Conservation (phyloP, 2,329 filamentous ascomycete species). For the Aspergillus sclerotialis region DNA sequence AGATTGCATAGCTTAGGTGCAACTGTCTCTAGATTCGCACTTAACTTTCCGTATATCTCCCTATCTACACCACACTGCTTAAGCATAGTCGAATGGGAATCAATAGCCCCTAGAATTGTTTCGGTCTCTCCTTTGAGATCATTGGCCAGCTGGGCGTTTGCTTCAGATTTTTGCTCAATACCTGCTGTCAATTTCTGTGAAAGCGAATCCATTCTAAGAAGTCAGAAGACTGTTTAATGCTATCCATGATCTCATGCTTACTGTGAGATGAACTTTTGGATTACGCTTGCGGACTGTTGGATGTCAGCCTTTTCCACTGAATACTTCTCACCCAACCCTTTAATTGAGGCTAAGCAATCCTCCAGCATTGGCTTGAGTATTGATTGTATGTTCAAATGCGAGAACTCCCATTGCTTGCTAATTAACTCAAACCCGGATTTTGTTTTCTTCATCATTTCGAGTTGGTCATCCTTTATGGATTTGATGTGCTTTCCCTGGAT, state of each 20-base stretch:
- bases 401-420: constrained; percentile 6
- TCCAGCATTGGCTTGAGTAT: constrained; percentile 10
- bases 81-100: constrained; percentile 10
- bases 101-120: constrained; percentile 11
- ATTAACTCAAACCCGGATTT: constrained; percentile 11
- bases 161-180: constrained; percentile 9
- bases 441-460: constrained; percentile 14
- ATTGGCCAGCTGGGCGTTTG: constrained; percentile 2
- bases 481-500: constrained; percentile 15
- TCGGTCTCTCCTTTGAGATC: constrained; percentile 11
- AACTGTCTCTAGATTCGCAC: constrained; percentile 12
- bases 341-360: constrained; percentile 9
- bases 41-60: constrained; percentile 10
- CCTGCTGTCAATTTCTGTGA: constrained; percentile 9
- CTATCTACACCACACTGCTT: constrained; percentile 16
- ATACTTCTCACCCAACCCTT: constrained; percentile 10
- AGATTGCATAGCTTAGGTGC: constrained; percentile 14
- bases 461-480: constrained; percentile 17
- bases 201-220: constrained; percentile 16
- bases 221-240: constrained; percentile 1
- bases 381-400: constrained; percentile 9
- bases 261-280: constrained; percentile 14
- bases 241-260: constrained; percentile 11
- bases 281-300: constrained; percentile 10
- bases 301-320: constrained; percentile 10